Evolutionary conservation across 345 rosid species (phyloP), one percentile per base, ranked within the genome.

Genomic region (Eucalyptus viminalis): DNA sequence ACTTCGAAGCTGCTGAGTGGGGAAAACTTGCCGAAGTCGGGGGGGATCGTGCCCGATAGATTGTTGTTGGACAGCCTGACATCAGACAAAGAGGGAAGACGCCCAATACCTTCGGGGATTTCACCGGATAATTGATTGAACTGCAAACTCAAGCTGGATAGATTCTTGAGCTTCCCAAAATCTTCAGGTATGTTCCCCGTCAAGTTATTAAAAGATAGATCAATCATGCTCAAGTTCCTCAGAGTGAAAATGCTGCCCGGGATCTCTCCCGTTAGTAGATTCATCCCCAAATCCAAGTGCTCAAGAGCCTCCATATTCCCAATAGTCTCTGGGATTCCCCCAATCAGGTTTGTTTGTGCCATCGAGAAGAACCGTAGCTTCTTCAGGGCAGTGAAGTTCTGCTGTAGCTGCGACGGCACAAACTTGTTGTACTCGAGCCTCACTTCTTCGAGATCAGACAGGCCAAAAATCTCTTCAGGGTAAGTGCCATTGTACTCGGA

Each of bases 21-120:
- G 8, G 94, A 94, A 86, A 87, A 89, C 45, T 89, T 90, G n/a
- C 97, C 97, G 0, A 95, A 88, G 51, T 92, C 95, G 7, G 91
- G 92, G 53, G 97, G 97, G 53, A 95, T 81, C 21, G 86, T n/a
- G 53, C 97, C 97, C 1, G 94, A 91, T 49, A 95, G 60, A 31
- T 90, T 93, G 93, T 95, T 95, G 90, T 10, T 49, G 21, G 91
- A 95, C 89, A 94, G 85, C 62, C 91, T 80, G 37, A 95, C 44
- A 49, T 88, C 93, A 21, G 19, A 86, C 88, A 95, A 86, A 9
- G 91, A 83, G 14, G 96, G 92, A 56, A 95, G 93, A 47, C 90
- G 90, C 44, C 93, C 93, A 44, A 95, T 91, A 81, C 92, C 83
- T 44, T 88, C 90, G 0, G 96, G 97, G 67, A 95, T 93, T 89